Percentiles rank a stretch among this genome's conserved stretches.
phyloP scores from a whole-genome alignment of 2,329 filamentous ascomycete species.

The Pseudogymnoascus sp. region DNA sequence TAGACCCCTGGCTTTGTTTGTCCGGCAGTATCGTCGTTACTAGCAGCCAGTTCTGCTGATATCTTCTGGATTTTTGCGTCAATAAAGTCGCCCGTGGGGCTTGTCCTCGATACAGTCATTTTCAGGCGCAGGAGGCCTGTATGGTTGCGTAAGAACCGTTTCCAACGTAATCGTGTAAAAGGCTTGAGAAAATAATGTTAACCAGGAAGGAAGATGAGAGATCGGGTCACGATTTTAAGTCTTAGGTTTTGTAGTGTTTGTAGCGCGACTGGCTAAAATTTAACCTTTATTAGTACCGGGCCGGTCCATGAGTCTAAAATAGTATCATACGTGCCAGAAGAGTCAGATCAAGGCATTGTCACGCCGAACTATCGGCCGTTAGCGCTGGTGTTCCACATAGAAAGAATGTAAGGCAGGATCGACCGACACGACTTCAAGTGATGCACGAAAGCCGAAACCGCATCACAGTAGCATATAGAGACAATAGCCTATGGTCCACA shows the following conservation, averaged over 20 bases:
- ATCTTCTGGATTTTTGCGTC: slow-evolving; percentile 10
- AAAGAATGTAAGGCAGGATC: neutral
- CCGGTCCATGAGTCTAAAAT: neutral
- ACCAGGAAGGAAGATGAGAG: neutral
- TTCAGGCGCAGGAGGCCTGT: neutral
- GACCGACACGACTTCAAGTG: neutral
- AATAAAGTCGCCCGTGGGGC: slow-evolving; percentile 7
- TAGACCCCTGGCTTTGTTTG: neutral
- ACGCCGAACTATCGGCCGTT: neutral
- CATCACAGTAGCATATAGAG: neutral
- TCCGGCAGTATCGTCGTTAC: neutral
- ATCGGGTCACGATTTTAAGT: neutral
- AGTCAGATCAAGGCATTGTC: neutral
- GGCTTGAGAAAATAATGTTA: too few relatives aligned
- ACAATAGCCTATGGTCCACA: neutral
- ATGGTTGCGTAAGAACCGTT: neutral
- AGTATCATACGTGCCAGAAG: neutral
- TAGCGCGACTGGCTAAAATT: neutral
- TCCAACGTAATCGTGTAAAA: neutral
- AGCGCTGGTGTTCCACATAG: neutral
- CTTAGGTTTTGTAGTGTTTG: neutral
- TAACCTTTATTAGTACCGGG: neutral
- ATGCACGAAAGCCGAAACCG: neutral
- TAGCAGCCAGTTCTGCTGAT: neutral
- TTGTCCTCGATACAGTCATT: neutral